Evolutionary conservation across 352 stramenopile species (phyloP).

Genomic region (Phytopythium chamaehyphon): DNA sequence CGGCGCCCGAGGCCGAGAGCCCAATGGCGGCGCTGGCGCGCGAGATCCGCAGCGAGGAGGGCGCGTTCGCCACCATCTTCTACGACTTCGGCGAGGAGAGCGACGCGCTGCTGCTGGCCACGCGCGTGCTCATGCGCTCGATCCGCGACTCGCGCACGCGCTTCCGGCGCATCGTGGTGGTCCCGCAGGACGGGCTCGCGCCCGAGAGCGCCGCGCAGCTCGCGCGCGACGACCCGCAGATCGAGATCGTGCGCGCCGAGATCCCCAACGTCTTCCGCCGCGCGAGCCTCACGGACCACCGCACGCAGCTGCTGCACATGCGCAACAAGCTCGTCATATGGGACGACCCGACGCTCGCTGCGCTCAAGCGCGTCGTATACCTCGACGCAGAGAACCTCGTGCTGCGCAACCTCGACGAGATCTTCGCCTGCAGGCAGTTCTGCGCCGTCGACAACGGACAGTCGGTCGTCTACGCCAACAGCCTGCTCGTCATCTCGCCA

Average conservation of each 20-base stretch:
- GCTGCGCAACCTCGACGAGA: slow-evolving; percentile 76
- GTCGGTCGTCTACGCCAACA: slow-evolving; percentile 79
- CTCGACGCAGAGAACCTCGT: slow-evolving; percentile 78
- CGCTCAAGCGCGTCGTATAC: slow-evolving; percentile 70
- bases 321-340: slow-evolving; percentile 80
- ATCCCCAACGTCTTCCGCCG: slow-evolving; percentile 71
- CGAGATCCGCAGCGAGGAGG: slow-evolving; percentile 16
- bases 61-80: slow-evolving; percentile 64
- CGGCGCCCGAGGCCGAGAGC: neutral
- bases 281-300: slow-evolving; percentile 50
- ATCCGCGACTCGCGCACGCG: slow-evolving; percentile 64
- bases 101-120: slow-evolving; percentile 54
- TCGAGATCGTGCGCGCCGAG: slow-evolving; percentile 61
- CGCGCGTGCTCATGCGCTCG: slow-evolving; percentile 62
- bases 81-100: slow-evolving; percentile 64
- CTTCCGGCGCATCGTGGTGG: slow-evolving; percentile 68
- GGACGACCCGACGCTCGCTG: slow-evolving; percentile 63
- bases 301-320: slow-evolving; percentile 76
- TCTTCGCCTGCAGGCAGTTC: slow-evolving; percentile 75
- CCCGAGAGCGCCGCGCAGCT: slow-evolving; percentile 32
- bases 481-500: slow-evolving; percentile 73
- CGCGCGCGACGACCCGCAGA: slow-evolving; percentile 43
- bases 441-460: slow-evolving; percentile 81
- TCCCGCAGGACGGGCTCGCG: slow-evolving; percentile 56
- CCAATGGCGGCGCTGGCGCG: slow-evolving; percentile 7